Conservation (phyloP, 257 asterid species). For the Paulownia fortunei region DNA sequence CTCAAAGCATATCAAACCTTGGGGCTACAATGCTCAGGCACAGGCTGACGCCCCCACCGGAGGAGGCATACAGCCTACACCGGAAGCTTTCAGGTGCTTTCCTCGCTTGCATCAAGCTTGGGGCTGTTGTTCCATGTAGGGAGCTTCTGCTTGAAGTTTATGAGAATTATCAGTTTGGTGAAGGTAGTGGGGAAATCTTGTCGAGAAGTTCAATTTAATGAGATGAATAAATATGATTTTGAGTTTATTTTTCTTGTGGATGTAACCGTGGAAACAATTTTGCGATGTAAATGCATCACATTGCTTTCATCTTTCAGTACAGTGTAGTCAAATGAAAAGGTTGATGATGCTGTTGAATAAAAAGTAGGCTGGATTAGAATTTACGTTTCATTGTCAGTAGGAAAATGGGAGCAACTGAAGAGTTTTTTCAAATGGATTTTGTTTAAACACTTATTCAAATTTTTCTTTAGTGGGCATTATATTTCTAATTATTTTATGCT, state of each 20-base stretch:
- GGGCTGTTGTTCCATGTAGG: constrained; percentile 92
- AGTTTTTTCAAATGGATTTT: neutral
- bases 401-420: neutral
- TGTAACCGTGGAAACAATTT: neutral
- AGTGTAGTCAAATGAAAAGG: neutral
- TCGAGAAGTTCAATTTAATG: constrained; percentile 31
- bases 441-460: neutral
- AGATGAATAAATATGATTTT: constrained; percentile 4
- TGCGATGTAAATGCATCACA: neutral
- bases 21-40: constrained; percentile 96
- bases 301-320: neutral
- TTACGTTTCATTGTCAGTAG: neutral
- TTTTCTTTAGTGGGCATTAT: neutral
- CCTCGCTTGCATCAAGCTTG: constrained; percentile 96
- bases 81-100: constrained; percentile 96
- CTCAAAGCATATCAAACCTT: constrained; percentile 78
- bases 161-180: constrained; percentile 57
- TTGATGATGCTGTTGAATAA: neutral
- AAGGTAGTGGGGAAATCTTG: constrained; percentile 31
- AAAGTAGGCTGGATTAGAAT: neutral
- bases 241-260: neutral
- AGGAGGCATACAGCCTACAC: constrained; percentile 97
- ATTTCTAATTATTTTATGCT: no score
- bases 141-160: constrained; percentile 70
- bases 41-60: constrained; percentile 93